A percentile compares a stretch with the other conserved stretches of the same genome.
Conservation (phyloP, 225 moss, liverwort and hornwort genomes). For the Neckera pumila region DNA sequence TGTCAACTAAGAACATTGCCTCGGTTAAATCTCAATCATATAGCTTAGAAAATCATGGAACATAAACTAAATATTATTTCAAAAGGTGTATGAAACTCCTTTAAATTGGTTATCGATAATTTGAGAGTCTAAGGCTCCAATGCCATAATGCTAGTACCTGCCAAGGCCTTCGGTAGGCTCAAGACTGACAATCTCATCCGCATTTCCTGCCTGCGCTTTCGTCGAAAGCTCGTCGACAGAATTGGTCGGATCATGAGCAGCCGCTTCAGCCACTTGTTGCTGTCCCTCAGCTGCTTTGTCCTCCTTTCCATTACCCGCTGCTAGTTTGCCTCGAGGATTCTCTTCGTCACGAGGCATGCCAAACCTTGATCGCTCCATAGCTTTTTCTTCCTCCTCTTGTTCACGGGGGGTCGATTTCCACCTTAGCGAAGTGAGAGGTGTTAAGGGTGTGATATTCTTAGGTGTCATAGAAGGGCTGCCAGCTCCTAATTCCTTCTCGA, state of each 20-base stretch:
- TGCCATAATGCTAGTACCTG: slow-evolving; percentile 17
- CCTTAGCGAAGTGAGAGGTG: slow-evolving; percentile 37
- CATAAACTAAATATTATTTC: neutral
- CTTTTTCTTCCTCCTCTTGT: slow-evolving; percentile 32
- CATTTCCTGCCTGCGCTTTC: slow-evolving; percentile 7
- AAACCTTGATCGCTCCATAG: slow-evolving; percentile 34
- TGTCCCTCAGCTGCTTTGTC: slow-evolving; percentile 3
- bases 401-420: slow-evolving; percentile 35
- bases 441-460: slow-evolving; percentile 35
- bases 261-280: neutral
- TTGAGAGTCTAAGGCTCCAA: neutral
- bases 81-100: neutral
- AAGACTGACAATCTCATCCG: neutral
- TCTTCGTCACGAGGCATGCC: neutral
- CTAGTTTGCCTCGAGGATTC: slow-evolving; percentile 1
- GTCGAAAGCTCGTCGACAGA: slow-evolving; percentile 5
- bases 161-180: slow-evolving; percentile 1
- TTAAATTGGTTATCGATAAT: neutral
- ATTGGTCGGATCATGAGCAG: slow-evolving; percentile 2
- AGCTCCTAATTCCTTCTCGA: slow-evolving; percentile 23
- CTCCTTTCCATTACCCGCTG: neutral
- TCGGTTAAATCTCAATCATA: neutral
- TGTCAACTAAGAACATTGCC: neutral
- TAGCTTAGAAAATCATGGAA: neutral
- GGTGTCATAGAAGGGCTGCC: slow-evolving; percentile 29